phyloP scores from a whole-genome alignment of 2,329 filamentous ascomycete species.

The Cladosporium sp. region DNA sequence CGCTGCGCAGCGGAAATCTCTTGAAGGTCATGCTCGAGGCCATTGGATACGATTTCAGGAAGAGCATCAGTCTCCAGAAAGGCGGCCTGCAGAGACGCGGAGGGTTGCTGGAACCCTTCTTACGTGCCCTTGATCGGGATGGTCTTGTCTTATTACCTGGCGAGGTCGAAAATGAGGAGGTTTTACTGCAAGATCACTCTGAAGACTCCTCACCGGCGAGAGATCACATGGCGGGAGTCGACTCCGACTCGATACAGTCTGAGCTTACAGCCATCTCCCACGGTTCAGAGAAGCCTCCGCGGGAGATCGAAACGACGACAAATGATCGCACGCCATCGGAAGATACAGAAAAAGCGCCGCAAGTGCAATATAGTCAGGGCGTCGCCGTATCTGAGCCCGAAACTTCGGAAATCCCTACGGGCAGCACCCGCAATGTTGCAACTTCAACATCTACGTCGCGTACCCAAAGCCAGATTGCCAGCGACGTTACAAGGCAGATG shows the following conservation, averaged over 20 bases:
- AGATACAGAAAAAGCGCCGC: background rate
- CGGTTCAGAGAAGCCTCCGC: too few species aligned
- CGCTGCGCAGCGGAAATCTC: slow-evolving; percentile 16
- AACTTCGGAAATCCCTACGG: background rate
- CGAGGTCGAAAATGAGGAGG: slow-evolving; percentile 3
- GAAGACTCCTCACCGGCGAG: background rate
- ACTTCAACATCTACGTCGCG: background rate
- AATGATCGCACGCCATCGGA: background rate
- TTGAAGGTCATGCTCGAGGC: slow-evolving; percentile 20
- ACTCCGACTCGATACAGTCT: background rate
- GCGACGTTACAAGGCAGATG: slow-evolving; percentile 20
- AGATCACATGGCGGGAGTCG: background rate
- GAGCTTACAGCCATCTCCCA: background rate
- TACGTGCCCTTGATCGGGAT: too few species aligned
- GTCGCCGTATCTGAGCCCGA: background rate
- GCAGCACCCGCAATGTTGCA: background rate
- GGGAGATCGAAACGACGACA: too few species aligned
- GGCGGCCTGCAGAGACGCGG: background rate
- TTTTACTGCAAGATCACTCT: background rate
- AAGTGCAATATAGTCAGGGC: too few species aligned
- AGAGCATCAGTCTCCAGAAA: background rate
- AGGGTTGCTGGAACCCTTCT: background rate
- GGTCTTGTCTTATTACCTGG: slow-evolving; percentile 3
- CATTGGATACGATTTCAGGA: slow-evolving; percentile 24
- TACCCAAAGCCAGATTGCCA: background rate